phyloP scores from a whole-genome alignment of 2,329 filamentous ascomycete genomes.

The Claviceps paspali region DNA sequence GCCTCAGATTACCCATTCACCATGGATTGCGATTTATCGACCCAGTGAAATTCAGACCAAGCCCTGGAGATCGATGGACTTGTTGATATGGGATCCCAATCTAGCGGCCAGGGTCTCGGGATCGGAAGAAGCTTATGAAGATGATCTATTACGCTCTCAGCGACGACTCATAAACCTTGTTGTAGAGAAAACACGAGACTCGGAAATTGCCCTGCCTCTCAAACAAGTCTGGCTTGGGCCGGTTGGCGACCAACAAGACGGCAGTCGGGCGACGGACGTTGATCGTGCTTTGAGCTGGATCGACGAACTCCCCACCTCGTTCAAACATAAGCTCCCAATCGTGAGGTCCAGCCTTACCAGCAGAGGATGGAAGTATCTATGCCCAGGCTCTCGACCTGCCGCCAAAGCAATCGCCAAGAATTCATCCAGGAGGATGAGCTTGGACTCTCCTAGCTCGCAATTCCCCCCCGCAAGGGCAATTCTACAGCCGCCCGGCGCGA shows the following conservation, averaged over 20 bases:
- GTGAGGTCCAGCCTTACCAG: conserved; percentile 11
- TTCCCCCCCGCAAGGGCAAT: conserved; percentile 18
- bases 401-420: not conserved
- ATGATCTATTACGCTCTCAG: conserved; percentile 30
- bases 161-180: conserved; percentile 25
- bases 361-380: conserved; percentile 25
- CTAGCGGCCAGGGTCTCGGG: conserved; percentile 13
- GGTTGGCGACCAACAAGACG: conserved; percentile 9
- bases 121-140: conserved; percentile 11
- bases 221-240: conserved; percentile 31
- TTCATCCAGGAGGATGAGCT: not conserved
- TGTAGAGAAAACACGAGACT: conserved; percentile 11
- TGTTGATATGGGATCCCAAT: conserved; percentile 39
- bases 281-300: conserved; percentile 28
- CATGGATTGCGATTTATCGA: conserved; percentile 37
- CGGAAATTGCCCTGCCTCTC: conserved; percentile 20
- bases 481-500: conserved; percentile 30
- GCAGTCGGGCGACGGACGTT: conserved; percentile 17
- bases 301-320: conserved; percentile 15
- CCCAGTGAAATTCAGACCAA: conserved; percentile 22
- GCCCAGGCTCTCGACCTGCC: not conserved
- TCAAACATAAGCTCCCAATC: conserved; percentile 22
- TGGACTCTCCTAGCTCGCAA: not conserved
- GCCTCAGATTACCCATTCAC: conserved; percentile 8
- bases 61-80: conserved; percentile 23